Percentiles rank a stretch among this genome's conserved stretches.
phyloP scores from a whole-genome alignment of 2,329 filamentous ascomycete genomes.

The Ophiostoma tasmaniense region DNA sequence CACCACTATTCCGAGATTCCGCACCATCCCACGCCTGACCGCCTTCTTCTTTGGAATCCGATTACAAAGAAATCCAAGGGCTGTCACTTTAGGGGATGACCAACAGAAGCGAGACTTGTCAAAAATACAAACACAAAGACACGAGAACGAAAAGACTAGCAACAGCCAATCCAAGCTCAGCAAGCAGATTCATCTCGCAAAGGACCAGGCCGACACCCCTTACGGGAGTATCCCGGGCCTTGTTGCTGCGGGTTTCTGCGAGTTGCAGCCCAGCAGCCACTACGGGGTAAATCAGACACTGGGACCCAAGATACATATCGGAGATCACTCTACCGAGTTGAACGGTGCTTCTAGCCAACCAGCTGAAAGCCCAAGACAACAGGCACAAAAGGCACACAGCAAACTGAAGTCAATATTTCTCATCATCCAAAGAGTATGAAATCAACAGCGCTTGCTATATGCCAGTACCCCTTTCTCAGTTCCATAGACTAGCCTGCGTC shows the following conservation, averaged over 20 bases:
- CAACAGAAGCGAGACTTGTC: neutral
- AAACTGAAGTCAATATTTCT: neutral
- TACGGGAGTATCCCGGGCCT: neutral
- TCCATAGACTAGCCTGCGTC: neutral
- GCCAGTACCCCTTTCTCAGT: neutral
- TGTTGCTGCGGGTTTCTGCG: neutral
- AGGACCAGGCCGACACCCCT: neutral
- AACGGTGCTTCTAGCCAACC: neutral
- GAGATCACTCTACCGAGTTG: neutral
- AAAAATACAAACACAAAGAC: neutral
- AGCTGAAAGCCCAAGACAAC: neutral
- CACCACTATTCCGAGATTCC: neutral
- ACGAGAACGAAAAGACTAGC: neutral
- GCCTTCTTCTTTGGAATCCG: neutral
- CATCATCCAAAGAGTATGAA: neutral
- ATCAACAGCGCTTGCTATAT: neutral
- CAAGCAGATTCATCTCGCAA: neutral
- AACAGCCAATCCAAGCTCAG: neutral
- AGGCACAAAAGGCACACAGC: neutral
- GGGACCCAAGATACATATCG: neutral
- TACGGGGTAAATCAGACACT: neutral
- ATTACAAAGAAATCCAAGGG: neutral
- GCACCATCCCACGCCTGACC: neutral
- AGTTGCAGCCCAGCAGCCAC: neutral
- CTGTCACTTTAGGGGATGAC: neutral